Evolutionary conservation across 371 early-diverging fungal species (phyloP).

Genomic region (Mortierella sp.): DNA sequence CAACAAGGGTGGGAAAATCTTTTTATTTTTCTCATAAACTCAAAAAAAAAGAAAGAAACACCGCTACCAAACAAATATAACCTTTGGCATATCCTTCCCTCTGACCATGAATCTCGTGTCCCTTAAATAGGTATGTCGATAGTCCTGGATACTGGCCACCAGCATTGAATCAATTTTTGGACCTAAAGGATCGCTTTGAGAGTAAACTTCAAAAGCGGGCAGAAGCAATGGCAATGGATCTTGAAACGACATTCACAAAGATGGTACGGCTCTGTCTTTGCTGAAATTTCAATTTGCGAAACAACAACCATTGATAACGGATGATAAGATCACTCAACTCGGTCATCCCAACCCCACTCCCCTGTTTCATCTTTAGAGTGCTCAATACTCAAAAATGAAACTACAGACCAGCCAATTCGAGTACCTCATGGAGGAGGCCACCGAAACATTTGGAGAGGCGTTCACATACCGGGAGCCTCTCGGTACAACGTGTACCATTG

Average conservation of each 20-base stretch:
- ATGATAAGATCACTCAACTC: not conserved
- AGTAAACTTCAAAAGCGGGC: conserved; percentile 49
- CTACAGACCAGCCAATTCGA: conserved; percentile 51
- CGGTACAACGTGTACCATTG: conserved; percentile 47
- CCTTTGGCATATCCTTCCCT: too few species aligned
- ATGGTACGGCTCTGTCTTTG: conserved; percentile 25
- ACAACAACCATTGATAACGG: not conserved
- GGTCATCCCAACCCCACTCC: not conserved
- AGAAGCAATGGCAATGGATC: conserved; percentile 35
- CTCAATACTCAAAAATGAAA: conserved; percentile 55
- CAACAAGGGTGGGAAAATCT: conserved; percentile 46
- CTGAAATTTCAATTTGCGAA: too few species aligned
- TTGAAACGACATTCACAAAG: conserved; percentile 43
- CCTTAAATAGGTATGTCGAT: conserved; percentile 33
- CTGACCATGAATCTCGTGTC: too few species aligned
- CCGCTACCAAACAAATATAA: not conserved
- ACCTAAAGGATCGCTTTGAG: conserved; percentile 55
- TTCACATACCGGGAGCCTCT: conserved; percentile 49
- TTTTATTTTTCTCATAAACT: not conserved
- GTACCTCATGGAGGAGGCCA: conserved; percentile 53
- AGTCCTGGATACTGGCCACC: conserved; percentile 53
- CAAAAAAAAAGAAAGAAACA: too few species aligned
- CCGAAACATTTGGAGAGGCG: conserved; percentile 49
- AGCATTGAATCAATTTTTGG: conserved; percentile 39
- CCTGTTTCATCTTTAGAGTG: conserved; percentile 26